phyloP scores from a whole-genome alignment of 1,139 yeast species.

The Scheffersomyces parashehatae region DNA sequence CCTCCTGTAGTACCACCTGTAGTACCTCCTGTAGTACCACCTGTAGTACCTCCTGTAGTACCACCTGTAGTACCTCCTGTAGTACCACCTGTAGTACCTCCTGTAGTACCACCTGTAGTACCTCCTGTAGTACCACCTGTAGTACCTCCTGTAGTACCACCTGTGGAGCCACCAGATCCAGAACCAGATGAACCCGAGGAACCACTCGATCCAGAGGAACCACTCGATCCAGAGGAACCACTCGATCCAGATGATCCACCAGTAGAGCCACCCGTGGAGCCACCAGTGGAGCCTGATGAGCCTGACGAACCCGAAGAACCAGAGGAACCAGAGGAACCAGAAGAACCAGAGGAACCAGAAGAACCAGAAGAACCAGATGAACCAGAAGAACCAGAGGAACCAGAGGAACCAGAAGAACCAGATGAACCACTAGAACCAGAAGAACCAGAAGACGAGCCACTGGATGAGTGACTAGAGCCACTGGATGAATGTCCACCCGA shows the following conservation, averaged over 20 bases:
- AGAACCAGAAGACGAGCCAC: not conserved
- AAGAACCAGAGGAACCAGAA: not conserved
- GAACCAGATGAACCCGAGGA: not conserved
- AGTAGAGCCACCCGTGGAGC: not conserved
- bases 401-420: not conserved
- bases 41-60: constrained; percentile 1
- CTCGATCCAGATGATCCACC: not conserved
- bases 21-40: constrained; percentile 1
- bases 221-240: not conserved
- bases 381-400: not conserved
- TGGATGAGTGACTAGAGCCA: not conserved
- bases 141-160: not conserved
- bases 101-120: constrained; percentile 1
- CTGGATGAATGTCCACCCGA: not conserved
- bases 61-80: not conserved
- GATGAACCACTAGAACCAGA: not conserved
- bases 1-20: not conserved
- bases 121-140: constrained; percentile 1
- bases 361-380: not conserved
- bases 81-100: not conserved
- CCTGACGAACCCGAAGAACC: not conserved
- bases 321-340: not conserved
- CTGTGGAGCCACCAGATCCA: not conserved
- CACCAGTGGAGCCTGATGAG: not conserved
- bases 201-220: not conserved